Evolutionary conservation across 1,284 basidiomycete genomes (phyloP), one percentile per base, ranked within the genome.

Genomic region (Ustilago trichophora): DNA sequence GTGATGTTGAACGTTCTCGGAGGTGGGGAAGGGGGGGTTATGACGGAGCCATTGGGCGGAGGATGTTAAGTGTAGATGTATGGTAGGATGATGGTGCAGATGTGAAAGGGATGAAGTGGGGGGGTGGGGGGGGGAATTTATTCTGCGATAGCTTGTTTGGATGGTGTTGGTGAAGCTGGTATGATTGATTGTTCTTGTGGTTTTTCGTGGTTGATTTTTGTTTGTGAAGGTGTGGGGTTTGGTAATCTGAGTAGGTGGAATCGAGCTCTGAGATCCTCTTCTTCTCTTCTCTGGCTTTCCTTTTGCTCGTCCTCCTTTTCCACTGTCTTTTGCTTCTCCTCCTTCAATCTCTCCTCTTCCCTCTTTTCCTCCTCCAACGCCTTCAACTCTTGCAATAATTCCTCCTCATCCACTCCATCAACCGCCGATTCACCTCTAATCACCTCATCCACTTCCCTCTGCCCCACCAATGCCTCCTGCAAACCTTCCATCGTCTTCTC

Each of bases 401-500:
- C 40, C 2, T 43, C 49, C 11, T 43, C 38, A 22, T 51, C 49
- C 38, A 80, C 27, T 42, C 84, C 83, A 36, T 84, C n/a, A n/a
- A 84, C 12, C 66, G 60, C 22, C 75, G 75, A 3, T 81, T 84
- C 0, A n/a, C n/a, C n/a, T n/a, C 83, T 83, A 45, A 97, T 88
- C 2, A 88, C 88, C 25, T 91, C 87, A 72, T 95, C 90, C 24
- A 96, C 85, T 72, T 96, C 93, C 44, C 85, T 85, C 46, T 91
- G 90, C 75, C 92, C 88, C 0, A 88, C 87, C 59, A 92, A 88
- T 1, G 89, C 90, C 55, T 91, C 89, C 1, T 90, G 88, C 73
- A 98, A 85, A 3, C 88, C 89, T 27, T 93, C 91, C 86, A 96
- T 89, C 2, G 92, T 94, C 67, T 87, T 85, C 42, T 95, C 91